Base-by-base conservation (phyloP, 495 filamentous ascomycete species). In the Acidiella bohemica region DNA sequence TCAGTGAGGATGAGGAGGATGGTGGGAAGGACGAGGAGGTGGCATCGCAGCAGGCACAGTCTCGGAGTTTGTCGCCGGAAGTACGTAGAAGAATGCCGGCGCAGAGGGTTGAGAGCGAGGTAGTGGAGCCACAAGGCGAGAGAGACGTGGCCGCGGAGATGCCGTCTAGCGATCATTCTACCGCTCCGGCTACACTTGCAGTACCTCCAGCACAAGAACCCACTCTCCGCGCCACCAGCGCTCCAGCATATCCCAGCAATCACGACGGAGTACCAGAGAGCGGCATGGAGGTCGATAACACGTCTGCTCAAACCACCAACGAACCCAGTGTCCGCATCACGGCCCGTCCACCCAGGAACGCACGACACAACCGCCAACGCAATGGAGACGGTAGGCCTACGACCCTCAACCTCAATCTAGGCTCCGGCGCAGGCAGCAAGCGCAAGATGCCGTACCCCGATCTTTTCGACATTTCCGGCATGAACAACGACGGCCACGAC, bases 381-480 rank as follows among this genome's bases (percentile, higher is more conserved):
- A 32, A 26, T 14, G 16, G 22, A 9, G 16, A 19, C 25, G 20
- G 14, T 17, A 11, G 36, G 2, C 9, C 24, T 5, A 16, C 64
- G 1, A 30, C 46, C 36, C 22, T 51, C 20, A 47, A 33, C 24
- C 25, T 51, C 22, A 47, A 46, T 44, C 66, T 71, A 32, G 72
- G 67, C 13, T 70, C 53, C 23, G 75, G 69, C 3, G 71, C 76
- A 2, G 84, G 86, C 0, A 78, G 78, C 20, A 94, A 94, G 61
- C 71, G 86, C 12, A 77, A 81, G 49, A 65, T 81, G 43, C 74
- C 80, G 29, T 71, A 85, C 26, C 71, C 72, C 2, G 86, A 94
- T 41, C 78, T 86, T 44, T 93, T 92, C 48, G 83, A 90, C 46
- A 58, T 94, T n/a, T 73, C 73, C 5, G 72, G 69, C 28, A 47